phyloP scores from a whole-genome alignment of 257 asterid species.

The Rhazya stricta region DNA sequence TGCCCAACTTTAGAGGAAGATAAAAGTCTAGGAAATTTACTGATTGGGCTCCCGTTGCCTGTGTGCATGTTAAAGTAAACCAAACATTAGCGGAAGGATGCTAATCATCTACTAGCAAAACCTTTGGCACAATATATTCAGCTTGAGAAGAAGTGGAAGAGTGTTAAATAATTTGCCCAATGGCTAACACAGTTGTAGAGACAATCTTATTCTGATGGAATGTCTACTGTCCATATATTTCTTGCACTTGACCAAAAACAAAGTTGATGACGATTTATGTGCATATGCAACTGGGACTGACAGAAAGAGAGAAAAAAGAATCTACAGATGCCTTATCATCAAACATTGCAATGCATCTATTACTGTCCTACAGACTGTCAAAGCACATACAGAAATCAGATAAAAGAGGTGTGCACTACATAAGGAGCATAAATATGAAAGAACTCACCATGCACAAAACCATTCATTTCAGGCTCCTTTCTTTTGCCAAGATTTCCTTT shows the following conservation, averaged over 20 bases:
- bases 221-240: background rate
- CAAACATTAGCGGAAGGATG: constrained; percentile 22
- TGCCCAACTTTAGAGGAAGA: constrained; percentile 29
- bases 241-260: background rate
- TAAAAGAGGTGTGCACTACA: background rate
- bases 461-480: constrained; percentile 38
- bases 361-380: background rate
- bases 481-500: constrained; percentile 34
- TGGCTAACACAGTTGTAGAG: background rate
- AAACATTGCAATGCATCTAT: background rate
- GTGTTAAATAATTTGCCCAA: background rate
- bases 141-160: background rate
- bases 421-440: constrained; percentile 14
- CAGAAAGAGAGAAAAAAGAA: background rate
- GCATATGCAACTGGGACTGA: constrained; percentile 4
- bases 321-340: background rate
- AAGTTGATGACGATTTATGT: background rate
- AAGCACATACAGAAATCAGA: background rate
- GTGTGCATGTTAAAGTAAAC: constrained; percentile 14
- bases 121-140: constrained; percentile 4
- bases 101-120: constrained; percentile 11
- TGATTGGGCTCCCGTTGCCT: constrained; percentile 31
- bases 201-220: background rate
- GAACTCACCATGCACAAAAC: constrained; percentile 47
- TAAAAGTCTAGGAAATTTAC: constrained; percentile 25